Conservation (phyloP, 1,284 basidiomycete genomes). For the Puccinia brachypodii region DNA sequence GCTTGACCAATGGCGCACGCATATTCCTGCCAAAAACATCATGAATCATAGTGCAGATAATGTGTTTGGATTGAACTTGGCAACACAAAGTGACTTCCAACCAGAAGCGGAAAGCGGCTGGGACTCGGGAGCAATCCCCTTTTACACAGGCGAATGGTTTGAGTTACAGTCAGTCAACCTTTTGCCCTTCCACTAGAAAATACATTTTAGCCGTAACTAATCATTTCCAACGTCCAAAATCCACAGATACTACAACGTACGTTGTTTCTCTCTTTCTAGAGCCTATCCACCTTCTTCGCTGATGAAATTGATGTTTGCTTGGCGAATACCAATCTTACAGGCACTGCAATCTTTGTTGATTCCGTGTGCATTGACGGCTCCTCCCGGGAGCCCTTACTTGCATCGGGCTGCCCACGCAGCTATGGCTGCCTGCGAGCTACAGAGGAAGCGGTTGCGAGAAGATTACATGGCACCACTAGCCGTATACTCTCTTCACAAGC, state of each 20-base stretch:
- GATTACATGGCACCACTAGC: slow-evolving; percentile 23
- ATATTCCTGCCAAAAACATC: not conserved
- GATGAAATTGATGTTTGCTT: not conserved
- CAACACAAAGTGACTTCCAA: not conserved
- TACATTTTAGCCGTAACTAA: not conserved
- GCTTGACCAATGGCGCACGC: slow-evolving; percentile 23
- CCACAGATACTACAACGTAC: slow-evolving; percentile 22
- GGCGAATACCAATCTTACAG: not conserved
- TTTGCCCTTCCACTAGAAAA: not conserved
- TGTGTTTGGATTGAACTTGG: slow-evolving; percentile 1
- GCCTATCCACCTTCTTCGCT: not conserved
- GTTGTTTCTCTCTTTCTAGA: not conserved
- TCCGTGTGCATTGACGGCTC: slow-evolving; percentile 20
- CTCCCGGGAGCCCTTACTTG: slow-evolving; percentile 21
- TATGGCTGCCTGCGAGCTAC: slow-evolving; percentile 33
- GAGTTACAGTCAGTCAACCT: slow-evolving; percentile 33
- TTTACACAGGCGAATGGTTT: slow-evolving; percentile 37
- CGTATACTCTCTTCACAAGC: slow-evolving; percentile 38
- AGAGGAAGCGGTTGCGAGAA: slow-evolving; percentile 22
- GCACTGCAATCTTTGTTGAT: slow-evolving; percentile 40
- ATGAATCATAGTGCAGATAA: not conserved
- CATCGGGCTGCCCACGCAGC: slow-evolving; percentile 28
- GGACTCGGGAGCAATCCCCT: slow-evolving; percentile 6
- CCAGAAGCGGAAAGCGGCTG: not conserved
- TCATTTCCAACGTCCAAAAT: not conserved